A percentile compares a stretch with the other conserved stretches of the same genome.
These are phyloP conservation scores for Cordyceps cicadae DNA, from an alignment of 2,329 filamentous ascomycete genomes.

Conservation along the genomic window DNA sequence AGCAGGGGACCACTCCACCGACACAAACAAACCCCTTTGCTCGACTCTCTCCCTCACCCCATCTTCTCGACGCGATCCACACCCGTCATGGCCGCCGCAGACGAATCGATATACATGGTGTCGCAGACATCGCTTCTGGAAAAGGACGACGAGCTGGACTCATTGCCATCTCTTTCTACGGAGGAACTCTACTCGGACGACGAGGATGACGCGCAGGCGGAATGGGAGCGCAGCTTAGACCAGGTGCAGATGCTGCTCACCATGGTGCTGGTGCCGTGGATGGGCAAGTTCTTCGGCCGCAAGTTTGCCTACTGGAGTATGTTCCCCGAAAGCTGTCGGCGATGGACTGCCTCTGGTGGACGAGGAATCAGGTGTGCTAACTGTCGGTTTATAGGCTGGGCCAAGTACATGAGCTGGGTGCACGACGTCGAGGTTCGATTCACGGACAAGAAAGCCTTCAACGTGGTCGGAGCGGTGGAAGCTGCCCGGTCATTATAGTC, in stretches of 20 bases:
- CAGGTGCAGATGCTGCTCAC: conserved; percentile 88
- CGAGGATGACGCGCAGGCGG: conserved; percentile 78
- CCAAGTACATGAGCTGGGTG: conserved; percentile 88
- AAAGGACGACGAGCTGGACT: conserved; percentile 53
- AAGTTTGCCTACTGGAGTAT: conserved; percentile 95
- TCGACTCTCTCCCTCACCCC: not conserved
- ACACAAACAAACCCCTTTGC: not conserved
- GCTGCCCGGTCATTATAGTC: conserved; percentile 47
- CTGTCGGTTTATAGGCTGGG: conserved; percentile 59
- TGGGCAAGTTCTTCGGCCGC: conserved; percentile 89
- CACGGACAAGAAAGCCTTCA: conserved; percentile 56
- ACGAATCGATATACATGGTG: conserved; percentile 44
- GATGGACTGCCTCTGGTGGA: not conserved
- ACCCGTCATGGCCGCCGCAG: conserved; percentile 14
- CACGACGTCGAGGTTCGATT: conserved; percentile 66
- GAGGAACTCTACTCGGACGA: conserved; percentile 50
- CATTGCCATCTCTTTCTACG: conserved; percentile 53
- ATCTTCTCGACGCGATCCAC: not conserved
- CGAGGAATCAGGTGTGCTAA: not conserved
- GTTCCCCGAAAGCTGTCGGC: conserved; percentile 21
- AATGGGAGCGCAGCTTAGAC: conserved; percentile 91
- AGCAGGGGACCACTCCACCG: not conserved
- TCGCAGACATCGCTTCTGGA: conserved; percentile 37
- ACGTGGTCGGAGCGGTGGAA: conserved; percentile 53
- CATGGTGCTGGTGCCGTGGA: conserved; percentile 89